phyloP scores from a whole-genome alignment of 495 filamentous ascomycete species.

The Corynascus novoguineensis region DNA sequence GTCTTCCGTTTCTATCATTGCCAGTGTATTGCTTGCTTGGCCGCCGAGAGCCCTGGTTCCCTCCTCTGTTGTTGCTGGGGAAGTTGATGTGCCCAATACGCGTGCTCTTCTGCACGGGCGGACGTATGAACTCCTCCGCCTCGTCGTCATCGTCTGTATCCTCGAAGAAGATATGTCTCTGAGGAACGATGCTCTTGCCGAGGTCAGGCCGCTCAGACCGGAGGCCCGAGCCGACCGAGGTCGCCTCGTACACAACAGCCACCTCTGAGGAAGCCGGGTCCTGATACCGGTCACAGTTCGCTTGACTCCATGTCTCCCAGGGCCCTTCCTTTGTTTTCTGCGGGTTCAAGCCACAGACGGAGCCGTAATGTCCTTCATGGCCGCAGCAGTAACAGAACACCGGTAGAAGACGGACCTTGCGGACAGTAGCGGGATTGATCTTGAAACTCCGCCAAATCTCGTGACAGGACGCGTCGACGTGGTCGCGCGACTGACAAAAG shows the following conservation, averaged over 20 bases:
- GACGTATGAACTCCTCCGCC: conserved; percentile 37
- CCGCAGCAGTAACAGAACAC: conserved; percentile 42
- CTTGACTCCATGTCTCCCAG: conserved; percentile 33
- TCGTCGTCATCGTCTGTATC: conserved; percentile 40
- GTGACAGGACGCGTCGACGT: conserved; percentile 31
- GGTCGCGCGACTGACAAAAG: conserved; percentile 30
- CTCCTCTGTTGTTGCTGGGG: conserved; percentile 16
- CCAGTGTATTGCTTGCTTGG: conserved; percentile 6
- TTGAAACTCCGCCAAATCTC: conserved; percentile 38
- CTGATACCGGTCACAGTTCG: conserved; percentile 31
- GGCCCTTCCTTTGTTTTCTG: conserved; percentile 5
- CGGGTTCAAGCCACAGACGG: conserved; percentile 30
- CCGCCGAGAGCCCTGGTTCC: background rate
- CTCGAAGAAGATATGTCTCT: conserved; percentile 37
- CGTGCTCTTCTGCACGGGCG: conserved; percentile 26
- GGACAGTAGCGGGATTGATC: conserved; percentile 14
- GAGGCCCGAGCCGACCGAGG: background rate
- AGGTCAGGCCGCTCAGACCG: conserved; percentile 26
- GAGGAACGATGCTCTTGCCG: conserved; percentile 34
- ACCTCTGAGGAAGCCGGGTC: conserved; percentile 29
- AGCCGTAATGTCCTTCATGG: conserved; percentile 32
- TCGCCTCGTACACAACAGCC: conserved; percentile 27
- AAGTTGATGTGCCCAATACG: conserved; percentile 30
- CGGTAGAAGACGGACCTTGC: conserved; percentile 36
- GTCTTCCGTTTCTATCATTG: conserved; percentile 3